Base-by-base conservation (phyloP, 2,329 filamentous ascomycete genomes). In the Zasmidium angulare region DNA sequence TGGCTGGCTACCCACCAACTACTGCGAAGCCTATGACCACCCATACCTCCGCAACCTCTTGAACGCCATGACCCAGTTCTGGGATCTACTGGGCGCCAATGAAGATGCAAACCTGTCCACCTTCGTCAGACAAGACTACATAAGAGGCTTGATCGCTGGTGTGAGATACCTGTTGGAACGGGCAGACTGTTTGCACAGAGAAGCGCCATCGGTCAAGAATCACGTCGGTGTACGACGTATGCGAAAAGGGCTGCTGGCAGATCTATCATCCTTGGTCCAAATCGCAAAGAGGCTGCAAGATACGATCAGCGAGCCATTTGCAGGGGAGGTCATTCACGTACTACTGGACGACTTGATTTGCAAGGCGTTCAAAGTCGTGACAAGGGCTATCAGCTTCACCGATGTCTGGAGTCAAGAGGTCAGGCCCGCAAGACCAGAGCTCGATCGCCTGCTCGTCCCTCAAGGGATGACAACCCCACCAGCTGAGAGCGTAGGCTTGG, bases 1-100 rank as follows among this genome's bases (percentile, higher is more conserved):
- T 67, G 95, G 95, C 63, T 99, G 95, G 95, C 80, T 99, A 61
- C 95, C 95, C 2, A 99, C 95, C 9, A 99, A 99, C 76, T 99
- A 98, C 75, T 99, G 95, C 79, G 93, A 97, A 73, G 84, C 91
- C 10, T 99, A 97, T 74, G 91, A 97, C 66, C 91, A 93, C 49
- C 86, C 91, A 21, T 87, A 92, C 64, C 93, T 98, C 82, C 86
- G 87, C 56, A 92, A 86, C 63, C 81, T 99, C 21, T 81, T 99
- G 36, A 92, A 91, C 68, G 91, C 93, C 0, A 80, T 97, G 61
- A 86, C 95, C 14, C 90, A 95, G 71, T 92, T 98, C 62, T 97
- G 93, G 93, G 93, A 97, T 72, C 79, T 96, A 54, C 83, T 96
- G 67, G 90, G 89, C 29, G 87, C 87, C 21, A 69, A 63, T 40